Evolutionary conservation across 1,284 basidiomycete genomes (phyloP), one percentile per base, ranked within the genome.

Genomic region (Omphalotus olearius): DNA sequence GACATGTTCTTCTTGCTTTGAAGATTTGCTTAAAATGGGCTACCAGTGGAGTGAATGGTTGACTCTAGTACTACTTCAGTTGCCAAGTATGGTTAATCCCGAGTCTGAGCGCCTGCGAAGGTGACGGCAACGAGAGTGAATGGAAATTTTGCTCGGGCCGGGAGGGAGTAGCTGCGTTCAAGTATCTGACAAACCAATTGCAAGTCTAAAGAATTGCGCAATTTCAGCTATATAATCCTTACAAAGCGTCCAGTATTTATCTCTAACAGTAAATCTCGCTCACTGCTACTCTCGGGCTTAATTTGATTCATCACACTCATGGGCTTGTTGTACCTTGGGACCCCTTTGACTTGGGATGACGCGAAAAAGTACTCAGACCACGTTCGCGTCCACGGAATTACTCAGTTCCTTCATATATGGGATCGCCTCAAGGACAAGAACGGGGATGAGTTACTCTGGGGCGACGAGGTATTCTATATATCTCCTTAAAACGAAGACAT

Each of bases 371-470:
- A 92, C 62, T 91, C 93, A 11, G 85, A 94, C 63, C 93, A 98
- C 73, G 92, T 99, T 60, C 80, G 95, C 56, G 71, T 78, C 50
- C 95, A 99, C 68, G 97, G 97, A 37, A 93, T 99, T 64, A 85
- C 90, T 17, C 97, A 99, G 72, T 97, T 99, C 66, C 71, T 99
- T 47, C 79, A 93, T 61, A 92, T 88, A 39, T 99, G 93, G 93
- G 82, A 93, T 64, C 81, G 84, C 54, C 78, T 95, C 67, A 98
- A 97, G 77, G 88, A 93, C 65, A 80, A 93, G 53, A 79, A 83
- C n/a, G 94, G 93, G 9, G 95, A 99, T 64, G 87, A 89, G 55
- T 73, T 99, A 45, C 80, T 98, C n/a, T 99, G 97, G 97, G 97
- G 97, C 26, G 97, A 99, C 64, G 97, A 99, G 85, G 94, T 94